A percentile compares a stretch with the other conserved stretches of the same genome.
Conservation (phyloP, 352 stramenopile genomes). For the Pythium myriotylum region DNA sequence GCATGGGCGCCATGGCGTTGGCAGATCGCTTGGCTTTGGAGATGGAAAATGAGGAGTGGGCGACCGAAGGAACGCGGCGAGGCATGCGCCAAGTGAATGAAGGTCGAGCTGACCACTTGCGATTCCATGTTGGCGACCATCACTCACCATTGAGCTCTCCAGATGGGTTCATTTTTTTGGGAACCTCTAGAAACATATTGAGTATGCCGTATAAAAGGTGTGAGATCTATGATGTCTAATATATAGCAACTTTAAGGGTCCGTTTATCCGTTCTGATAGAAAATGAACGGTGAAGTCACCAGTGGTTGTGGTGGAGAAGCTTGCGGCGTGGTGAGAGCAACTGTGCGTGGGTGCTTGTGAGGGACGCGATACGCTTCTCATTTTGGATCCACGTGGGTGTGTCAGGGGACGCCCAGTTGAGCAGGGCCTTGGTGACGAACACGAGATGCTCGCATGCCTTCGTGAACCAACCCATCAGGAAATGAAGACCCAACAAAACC, state of each 20-base stretch:
- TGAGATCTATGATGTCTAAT: no score
- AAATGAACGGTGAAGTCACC: slow-evolving; percentile 2
- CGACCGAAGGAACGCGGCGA: no score
- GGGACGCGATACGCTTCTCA: slow-evolving; percentile 38
- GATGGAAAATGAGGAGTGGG: no score
- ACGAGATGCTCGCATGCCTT: slow-evolving; percentile 57
- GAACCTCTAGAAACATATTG: no score
- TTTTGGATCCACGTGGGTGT: slow-evolving; percentile 48
- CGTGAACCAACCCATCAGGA: background rate
- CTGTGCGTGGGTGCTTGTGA: slow-evolving; percentile 30
- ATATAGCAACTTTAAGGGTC: no score
- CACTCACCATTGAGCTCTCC: slow-evolving; percentile 1
- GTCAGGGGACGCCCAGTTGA: slow-evolving; percentile 57
- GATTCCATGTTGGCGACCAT: slow-evolving; percentile 1
- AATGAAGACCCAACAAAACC: background rate
- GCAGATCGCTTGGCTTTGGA: no score
- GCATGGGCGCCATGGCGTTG: slow-evolving; percentile 11
- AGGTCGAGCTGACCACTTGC: no score
- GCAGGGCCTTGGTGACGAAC: slow-evolving; percentile 55
- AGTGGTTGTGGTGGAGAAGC: slow-evolving; percentile 17
- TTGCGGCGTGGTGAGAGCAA: slow-evolving; percentile 23
- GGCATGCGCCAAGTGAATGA: background rate
- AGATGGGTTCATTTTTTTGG: slow-evolving; percentile 14
- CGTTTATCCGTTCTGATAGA: background rate
- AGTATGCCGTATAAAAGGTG: no score